These are phyloP conservation scores for Periglandula ipomoeae DNA, from an alignment of 2,329 filamentous ascomycete species.

Conservation along the genomic window DNA sequence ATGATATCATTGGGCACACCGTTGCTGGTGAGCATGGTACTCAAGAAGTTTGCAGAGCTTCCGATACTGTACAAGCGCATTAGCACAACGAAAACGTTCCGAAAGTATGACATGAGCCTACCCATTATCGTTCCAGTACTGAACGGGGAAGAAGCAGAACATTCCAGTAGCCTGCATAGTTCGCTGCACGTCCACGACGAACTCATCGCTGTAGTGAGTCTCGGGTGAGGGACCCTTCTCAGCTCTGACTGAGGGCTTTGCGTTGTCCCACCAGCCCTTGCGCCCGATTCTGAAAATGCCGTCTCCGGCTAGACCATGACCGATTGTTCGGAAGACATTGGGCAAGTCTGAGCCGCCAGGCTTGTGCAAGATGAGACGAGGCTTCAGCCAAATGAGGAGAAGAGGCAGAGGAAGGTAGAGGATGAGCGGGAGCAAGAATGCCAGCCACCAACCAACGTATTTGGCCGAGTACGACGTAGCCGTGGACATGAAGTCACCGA, in stretches of 20 bases:
- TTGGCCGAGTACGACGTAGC: constrained; percentile 44
- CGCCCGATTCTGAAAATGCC: constrained; percentile 43
- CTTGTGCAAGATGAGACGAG: constrained; percentile 44
- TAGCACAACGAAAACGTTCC: not conserved
- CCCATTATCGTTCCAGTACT: constrained; percentile 29
- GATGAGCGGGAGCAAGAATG: constrained; percentile 33
- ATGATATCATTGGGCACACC: constrained; percentile 53
- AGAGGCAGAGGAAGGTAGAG: constrained; percentile 51
- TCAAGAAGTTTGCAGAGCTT: constrained; percentile 25
- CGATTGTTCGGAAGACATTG: constrained; percentile 47
- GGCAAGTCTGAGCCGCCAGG: constrained; percentile 58
- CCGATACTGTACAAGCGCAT: constrained; percentile 18
- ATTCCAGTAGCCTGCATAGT: constrained; percentile 32
- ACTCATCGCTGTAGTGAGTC: constrained; percentile 50
- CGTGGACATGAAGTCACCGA: constrained; percentile 43
- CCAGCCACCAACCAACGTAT: constrained; percentile 41
- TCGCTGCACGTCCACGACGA: constrained; percentile 57
- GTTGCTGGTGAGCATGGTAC: constrained; percentile 33
- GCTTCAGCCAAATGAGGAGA: constrained; percentile 47
- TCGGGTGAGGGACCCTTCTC: constrained; percentile 38
- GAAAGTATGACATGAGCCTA: not conserved
- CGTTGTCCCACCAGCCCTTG: constrained; percentile 48
- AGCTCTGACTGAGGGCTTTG: constrained; percentile 43
- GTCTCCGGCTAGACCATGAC: constrained; percentile 42
- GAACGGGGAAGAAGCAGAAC: constrained; percentile 32